These are phyloP conservation scores for Phialophora tarda DNA, from an alignment of 2,329 filamentous ascomycete species.

Conservation along the genomic window DNA sequence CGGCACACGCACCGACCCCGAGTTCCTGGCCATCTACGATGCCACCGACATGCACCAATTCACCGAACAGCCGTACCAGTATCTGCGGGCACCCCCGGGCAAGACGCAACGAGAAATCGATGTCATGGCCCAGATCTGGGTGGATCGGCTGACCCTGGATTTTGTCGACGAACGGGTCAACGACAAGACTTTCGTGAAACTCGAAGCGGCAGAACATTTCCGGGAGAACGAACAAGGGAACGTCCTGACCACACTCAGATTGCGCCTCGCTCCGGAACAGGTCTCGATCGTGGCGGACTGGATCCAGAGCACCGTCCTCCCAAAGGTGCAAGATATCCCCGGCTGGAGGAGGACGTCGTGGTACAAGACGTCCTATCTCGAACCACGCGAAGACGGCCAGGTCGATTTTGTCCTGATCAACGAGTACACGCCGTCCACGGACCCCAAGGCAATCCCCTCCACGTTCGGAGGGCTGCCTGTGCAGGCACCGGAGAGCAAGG, in stretches of 20 bases:
- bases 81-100: slow-evolving; percentile 52
- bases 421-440: slow-evolving; percentile 73
- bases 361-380: slow-evolving; percentile 70
- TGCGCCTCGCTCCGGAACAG: slow-evolving; percentile 52
- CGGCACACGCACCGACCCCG: slow-evolving; percentile 50
- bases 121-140: slow-evolving; percentile 69
- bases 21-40: slow-evolving; percentile 35
- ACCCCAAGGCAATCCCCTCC: slow-evolving; percentile 49
- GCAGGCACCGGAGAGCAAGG: slow-evolving; percentile 59
- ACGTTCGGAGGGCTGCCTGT: not conserved
- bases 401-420: slow-evolving; percentile 70
- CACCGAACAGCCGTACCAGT: slow-evolving; percentile 71
- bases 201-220: slow-evolving; percentile 64
- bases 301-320: slow-evolving; percentile 16
- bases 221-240: slow-evolving; percentile 65
- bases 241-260: slow-evolving; percentile 66
- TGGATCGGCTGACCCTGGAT: slow-evolving; percentile 74
- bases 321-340: slow-evolving; percentile 67
- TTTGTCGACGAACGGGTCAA: slow-evolving; percentile 61
- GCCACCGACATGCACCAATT: slow-evolving; percentile 71
- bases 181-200: slow-evolving; percentile 53
- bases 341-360: slow-evolving; percentile 78
- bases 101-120: slow-evolving; percentile 65
- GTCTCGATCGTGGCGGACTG: slow-evolving; percentile 1
- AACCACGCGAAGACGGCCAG: slow-evolving; percentile 55